Percentiles rank a stretch among this genome's conserved stretches.
These are phyloP conservation scores for Rosa hybrid DNA, from an alignment of 331 rosid species.

Conservation along the genomic window DNA sequence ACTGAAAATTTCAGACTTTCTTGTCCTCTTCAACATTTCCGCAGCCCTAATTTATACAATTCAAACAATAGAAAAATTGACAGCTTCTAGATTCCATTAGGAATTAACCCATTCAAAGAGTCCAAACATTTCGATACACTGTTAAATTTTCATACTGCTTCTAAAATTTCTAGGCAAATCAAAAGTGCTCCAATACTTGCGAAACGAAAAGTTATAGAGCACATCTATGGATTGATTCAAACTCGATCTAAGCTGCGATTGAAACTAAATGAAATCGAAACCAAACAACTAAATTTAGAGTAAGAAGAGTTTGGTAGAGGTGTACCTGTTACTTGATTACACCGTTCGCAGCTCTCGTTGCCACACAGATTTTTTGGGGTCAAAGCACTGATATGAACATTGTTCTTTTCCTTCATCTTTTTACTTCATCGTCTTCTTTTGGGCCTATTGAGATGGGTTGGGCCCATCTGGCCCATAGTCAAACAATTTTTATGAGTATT, in stretches of 20 bases:
- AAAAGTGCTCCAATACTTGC: constrained; percentile 7
- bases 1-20: neutral
- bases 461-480: neutral
- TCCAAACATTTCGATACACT: neutral
- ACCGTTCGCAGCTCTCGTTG: neutral
- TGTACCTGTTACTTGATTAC: constrained; percentile 9
- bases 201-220: constrained; percentile 12
- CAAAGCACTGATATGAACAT: neutral
- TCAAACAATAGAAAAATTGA: neutral
- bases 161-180: constrained; percentile 15
- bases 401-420: neutral
- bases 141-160: neutral
- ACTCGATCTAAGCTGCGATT: neutral
- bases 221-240: neutral
- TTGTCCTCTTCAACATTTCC: neutral
- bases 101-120: neutral
- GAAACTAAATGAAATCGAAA: neutral
- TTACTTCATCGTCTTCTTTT: neutral
- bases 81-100: neutral
- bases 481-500: no score
- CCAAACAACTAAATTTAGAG: neutral
- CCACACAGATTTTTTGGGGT: neutral
- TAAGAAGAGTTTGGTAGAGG: neutral
- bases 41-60: neutral
- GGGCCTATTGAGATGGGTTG: neutral